A percentile compares a stretch with the other conserved stretches of the same genome.
Conservation (phyloP, 176 grass and related monocot species). For the Triticum monococcum region DNA sequence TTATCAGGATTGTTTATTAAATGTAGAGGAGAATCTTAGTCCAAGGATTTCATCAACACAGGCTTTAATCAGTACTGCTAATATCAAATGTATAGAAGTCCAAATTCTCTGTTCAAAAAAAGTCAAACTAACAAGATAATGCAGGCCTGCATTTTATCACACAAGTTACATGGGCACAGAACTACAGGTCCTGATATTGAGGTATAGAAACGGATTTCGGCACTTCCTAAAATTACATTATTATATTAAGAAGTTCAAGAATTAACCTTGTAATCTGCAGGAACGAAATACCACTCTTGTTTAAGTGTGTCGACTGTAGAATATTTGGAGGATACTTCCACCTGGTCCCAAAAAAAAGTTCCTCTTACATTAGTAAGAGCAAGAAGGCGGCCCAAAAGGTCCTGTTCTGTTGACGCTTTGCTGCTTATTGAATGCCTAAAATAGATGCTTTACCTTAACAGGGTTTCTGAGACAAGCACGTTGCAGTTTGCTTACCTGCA, state of each 20-base stretch:
- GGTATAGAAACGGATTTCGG: not conserved
- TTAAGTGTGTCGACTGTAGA: conserved; percentile 88
- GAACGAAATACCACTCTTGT: conserved; percentile 69
- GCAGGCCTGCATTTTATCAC: not conserved
- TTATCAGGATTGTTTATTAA: not conserved
- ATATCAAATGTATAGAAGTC: not conserved
- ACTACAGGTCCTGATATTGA: not conserved
- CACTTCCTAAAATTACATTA: not conserved
- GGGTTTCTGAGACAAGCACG: conserved; percentile 92
- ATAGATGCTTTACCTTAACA: conserved; percentile 60
- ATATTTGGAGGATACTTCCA: conserved; percentile 78
- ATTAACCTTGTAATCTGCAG: conserved; percentile 73
- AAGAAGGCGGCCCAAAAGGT: not conserved
- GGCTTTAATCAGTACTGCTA: not conserved
- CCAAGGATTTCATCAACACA: not conserved
- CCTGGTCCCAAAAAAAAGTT: conserved; percentile 34
- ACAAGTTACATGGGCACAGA: not conserved
- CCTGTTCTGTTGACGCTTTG: not conserved
- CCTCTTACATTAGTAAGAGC: conserved; percentile 8
- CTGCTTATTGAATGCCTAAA: conserved; percentile 3
- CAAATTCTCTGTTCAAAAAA: not conserved
- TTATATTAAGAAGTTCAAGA: not conserved
- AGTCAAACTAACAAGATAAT: not conserved
- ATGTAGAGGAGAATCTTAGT: not conserved
- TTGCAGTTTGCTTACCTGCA: conserved; percentile 83